Conservation (phyloP, 2,329 filamentous ascomycete species). For the Sporothrix mexicana region DNA sequence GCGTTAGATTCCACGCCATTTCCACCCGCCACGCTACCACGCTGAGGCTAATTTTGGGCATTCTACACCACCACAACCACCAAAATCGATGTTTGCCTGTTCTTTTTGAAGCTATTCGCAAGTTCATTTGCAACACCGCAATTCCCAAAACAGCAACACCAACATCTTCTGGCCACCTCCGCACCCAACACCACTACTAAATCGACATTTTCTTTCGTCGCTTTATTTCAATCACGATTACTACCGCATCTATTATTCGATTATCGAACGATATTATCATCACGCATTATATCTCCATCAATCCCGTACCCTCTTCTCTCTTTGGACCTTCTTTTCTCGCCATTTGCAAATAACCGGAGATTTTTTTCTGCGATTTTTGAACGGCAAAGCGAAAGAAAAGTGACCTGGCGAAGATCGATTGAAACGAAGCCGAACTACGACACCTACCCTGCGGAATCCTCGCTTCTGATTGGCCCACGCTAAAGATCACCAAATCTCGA, state of each 20-base stretch:
- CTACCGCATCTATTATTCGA: neutral
- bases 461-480: conserved; percentile 30
- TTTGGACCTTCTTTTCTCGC: neutral
- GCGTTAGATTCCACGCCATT: conserved; percentile 41
- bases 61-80: neutral
- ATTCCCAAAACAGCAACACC: conserved; percentile 26
- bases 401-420: neutral
- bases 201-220: conserved; percentile 1
- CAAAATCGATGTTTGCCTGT: neutral
- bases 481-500: conserved; percentile 30
- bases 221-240: conserved; percentile 5
- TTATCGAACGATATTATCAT: conserved; percentile 3
- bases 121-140: conserved; percentile 13
- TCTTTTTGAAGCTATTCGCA: conserved; percentile 36
- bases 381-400: neutral
- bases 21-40: conserved; percentile 37
- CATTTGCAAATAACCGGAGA: neutral
- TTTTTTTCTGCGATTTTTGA: neutral
- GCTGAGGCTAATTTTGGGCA: neutral
- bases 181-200: neutral
- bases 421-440: conserved; percentile 26
- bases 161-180: neutral
- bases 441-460: neutral
- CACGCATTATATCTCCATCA: neutral
- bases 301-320: neutral